These are phyloP conservation scores for Ogataea glucozyma DNA, from an alignment of 805 yeast species.

Conservation along the genomic window DNA sequence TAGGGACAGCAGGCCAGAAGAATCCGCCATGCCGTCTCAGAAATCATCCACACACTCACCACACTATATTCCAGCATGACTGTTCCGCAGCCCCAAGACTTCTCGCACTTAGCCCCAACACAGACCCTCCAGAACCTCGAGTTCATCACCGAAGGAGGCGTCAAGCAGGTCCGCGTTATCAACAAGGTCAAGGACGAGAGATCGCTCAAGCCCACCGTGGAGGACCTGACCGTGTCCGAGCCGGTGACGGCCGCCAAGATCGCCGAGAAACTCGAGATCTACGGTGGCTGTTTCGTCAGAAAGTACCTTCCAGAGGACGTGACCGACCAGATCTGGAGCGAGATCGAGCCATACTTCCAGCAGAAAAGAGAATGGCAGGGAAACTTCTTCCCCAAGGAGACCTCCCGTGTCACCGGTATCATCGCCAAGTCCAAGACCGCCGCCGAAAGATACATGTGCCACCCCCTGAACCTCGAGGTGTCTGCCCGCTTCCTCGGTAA, in stretches of 20 bases:
- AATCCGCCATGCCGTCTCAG: no score
- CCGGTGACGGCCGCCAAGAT: constrained; percentile 3
- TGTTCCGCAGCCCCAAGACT: not conserved
- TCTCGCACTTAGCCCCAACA: not conserved
- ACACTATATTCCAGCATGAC: not conserved
- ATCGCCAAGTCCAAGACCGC: constrained; percentile 7
- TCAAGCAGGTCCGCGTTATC: not conserved
- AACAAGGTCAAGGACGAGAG: constrained; percentile 1
- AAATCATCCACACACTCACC: not conserved
- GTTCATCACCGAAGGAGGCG: not conserved
- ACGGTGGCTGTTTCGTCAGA: constrained; percentile 8
- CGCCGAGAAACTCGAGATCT: constrained; percentile 3
- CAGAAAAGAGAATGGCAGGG: constrained; percentile 9
- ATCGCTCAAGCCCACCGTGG: constrained; percentile 1
- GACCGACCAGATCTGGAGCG: constrained; percentile 4
- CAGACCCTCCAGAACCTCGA: not conserved
- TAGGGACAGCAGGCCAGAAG: no score
- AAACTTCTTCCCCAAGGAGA: constrained; percentile 11
- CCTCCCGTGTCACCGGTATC: constrained; percentile 11
- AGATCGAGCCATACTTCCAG: not conserved
- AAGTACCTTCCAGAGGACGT: constrained; percentile 2
- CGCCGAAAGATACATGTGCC: constrained; percentile 2
- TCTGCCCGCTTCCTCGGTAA: constrained; percentile 13
- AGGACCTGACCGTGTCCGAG: constrained; percentile 7
- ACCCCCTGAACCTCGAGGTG: constrained; percentile 5